Evolutionary conservation across 2,329 filamentous ascomycete genomes (phyloP).

Genomic region (Lizonia empirigonia): DNA sequence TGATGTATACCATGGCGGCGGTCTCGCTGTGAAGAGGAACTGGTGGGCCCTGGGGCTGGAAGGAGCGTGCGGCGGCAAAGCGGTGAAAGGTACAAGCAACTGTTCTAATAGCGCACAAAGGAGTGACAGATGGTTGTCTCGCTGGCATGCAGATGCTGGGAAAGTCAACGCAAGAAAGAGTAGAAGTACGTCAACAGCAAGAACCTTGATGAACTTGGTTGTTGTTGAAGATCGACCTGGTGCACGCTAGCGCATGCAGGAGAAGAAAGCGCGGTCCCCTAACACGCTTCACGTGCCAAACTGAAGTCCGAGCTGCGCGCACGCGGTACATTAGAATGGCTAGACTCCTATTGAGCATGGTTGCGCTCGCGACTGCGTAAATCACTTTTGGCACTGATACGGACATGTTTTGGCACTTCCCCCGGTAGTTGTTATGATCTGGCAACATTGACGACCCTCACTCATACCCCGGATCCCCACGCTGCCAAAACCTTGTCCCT

Average conservation of each 20-base stretch:
- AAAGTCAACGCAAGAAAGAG: conserved; percentile 5
- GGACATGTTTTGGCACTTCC: conserved; percentile 11
- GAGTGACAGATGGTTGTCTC: background rate
- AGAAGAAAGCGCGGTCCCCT: conserved; percentile 13
- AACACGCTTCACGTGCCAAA: conserved; percentile 32
- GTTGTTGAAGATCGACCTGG: conserved; percentile 14
- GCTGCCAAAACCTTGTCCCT: conserved; percentile 24
- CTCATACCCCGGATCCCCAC: background rate
- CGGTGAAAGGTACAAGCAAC: conserved; percentile 2
- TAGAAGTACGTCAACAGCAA: background rate
- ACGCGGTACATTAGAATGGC: conserved; percentile 17
- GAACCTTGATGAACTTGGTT: conserved; percentile 4
- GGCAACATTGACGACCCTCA: conserved; percentile 1
- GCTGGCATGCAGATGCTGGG: conserved; percentile 1
- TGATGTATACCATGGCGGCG: conserved; percentile 45
- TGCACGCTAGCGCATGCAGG: conserved; percentile 9
- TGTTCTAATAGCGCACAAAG: background rate
- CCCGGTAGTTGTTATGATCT: conserved; percentile 22
- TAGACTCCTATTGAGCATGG: conserved; percentile 6
- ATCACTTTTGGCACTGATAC: conserved; percentile 6
- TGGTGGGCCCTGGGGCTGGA: conserved; percentile 11
- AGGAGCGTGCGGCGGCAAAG: conserved; percentile 18
- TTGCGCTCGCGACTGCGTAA: conserved; percentile 9
- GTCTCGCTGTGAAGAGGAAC: conserved; percentile 18
- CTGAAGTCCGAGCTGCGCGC: conserved; percentile 23